These are phyloP conservation scores for Aspergillus glaucus DNA, from an alignment of 2,329 filamentous ascomycete species.

Conservation along the genomic window DNA sequence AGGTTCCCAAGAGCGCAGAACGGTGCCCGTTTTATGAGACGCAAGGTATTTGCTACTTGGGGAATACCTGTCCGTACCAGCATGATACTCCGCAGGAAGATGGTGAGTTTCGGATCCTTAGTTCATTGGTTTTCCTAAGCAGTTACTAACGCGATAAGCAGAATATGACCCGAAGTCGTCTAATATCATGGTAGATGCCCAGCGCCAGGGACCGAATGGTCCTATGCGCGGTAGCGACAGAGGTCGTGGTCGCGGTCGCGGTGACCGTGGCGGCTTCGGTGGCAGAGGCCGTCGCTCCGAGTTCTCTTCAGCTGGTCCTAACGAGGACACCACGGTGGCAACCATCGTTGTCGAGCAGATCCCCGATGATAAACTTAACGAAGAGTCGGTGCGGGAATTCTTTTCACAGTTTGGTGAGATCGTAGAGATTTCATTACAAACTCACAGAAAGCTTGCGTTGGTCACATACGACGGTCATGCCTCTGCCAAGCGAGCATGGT, in stretches of 20 bases:
- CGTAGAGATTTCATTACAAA: conserved; percentile 48
- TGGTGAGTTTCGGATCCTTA: conserved; percentile 17
- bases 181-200: conserved; percentile 32
- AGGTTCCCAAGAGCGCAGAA: conserved; percentile 28
- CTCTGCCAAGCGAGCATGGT: conserved; percentile 50
- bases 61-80: conserved; percentile 52
- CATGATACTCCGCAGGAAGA: conserved; percentile 45
- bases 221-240: conserved; percentile 24
- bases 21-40: conserved; percentile 54
- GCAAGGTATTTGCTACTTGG: conserved; percentile 53
- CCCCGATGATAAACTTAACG: conserved; percentile 51
- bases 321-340: conserved; percentile 47
- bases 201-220: conserved; percentile 16
- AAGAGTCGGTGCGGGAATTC: conserved; percentile 49
- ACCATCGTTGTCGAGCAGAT: conserved; percentile 58
- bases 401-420: conserved; percentile 55
- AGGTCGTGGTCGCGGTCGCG: conserved; percentile 34
- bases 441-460: conserved; percentile 49
- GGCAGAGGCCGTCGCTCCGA: conserved; percentile 42
- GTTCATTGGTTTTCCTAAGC: neutral
- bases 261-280: conserved; percentile 37
- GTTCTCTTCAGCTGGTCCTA: conserved; percentile 49
- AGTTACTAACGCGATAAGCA: conserved; percentile 6
- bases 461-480: conserved; percentile 49
- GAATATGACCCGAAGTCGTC: conserved; percentile 53